phyloP scores from a whole-genome alignment of 2,329 filamentous ascomycete species.

The Leptographium procerum region DNA sequence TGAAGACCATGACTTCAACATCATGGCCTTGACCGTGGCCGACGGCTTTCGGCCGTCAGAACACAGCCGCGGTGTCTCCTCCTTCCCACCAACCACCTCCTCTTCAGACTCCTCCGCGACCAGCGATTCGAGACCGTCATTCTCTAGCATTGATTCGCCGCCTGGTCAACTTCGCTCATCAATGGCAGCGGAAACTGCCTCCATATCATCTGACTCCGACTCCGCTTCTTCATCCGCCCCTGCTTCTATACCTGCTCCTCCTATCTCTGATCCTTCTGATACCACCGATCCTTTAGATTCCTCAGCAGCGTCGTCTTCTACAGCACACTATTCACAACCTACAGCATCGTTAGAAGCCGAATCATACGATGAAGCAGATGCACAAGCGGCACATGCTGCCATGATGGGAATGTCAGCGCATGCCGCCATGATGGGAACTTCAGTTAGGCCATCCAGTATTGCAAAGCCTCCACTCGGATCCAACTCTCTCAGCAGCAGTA shows the following conservation, averaged over 20 bases:
- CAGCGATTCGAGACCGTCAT: neutral
- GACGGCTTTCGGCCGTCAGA: constrained; percentile 11
- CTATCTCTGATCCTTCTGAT: neutral
- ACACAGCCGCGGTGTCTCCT: neutral
- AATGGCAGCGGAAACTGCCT: neutral
- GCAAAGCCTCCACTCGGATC: constrained; percentile 32
- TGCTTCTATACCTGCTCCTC: neutral
- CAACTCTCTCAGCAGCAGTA: constrained; percentile 9
- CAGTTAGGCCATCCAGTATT: constrained; percentile 34
- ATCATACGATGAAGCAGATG: neutral
- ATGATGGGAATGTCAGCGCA: neutral
- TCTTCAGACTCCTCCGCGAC: neutral
- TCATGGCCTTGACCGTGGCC: constrained; percentile 5
- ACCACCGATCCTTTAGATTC: neutral
- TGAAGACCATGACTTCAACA: constrained; percentile 5
- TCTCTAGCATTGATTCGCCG: constrained; percentile 1
- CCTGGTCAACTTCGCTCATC: neutral
- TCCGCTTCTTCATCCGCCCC: neutral
- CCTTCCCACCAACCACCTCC: neutral
- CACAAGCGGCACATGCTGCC: neutral
- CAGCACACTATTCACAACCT: neutral
- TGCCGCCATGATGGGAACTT: neutral
- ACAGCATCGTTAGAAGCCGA: neutral
- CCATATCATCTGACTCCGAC: neutral
- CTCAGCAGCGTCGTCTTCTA: neutral